Evolutionary conservation across 371 early-diverging fungal species (phyloP), one percentile per base, ranked within the genome.

Genomic region (Actinomucor elegans): DNA sequence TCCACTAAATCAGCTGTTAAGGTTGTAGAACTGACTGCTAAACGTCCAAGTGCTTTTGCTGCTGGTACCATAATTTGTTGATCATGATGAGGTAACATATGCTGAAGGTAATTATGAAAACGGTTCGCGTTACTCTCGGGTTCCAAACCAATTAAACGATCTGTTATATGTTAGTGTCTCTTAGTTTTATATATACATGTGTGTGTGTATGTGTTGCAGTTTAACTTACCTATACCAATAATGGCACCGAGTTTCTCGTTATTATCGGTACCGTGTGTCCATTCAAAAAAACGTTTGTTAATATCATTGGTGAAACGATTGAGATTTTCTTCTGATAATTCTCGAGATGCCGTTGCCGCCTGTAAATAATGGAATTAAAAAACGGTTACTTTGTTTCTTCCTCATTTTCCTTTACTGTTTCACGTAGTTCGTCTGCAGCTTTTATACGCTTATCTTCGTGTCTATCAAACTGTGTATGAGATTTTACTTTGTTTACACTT

Each of bases 51-150:
- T 4, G 93, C 91, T 59, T 86, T 85, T 12, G 94, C 80, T 10
- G 94, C 94, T 29, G 89, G 76, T 1, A 89, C 80, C 77, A 93
- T 91, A n/a, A 89, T 86, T 61, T 87, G 86, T 24, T 87, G 85
- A 66, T 94, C 94, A 47, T 67, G 80, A 50, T 91, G 87, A 0
- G 93, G 94, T 40, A 96, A 77, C 28, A 93, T 84, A 33, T 80
- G 83, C n/a, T 90, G 82, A 36, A 96, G 68, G 58, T 92, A 94
- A 63, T 92, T 93, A 20, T 92, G 88, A 57, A 91, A 94, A 31
- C 94, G 85, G 34, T 82, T 86, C n/a, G 92, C 86, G 67, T 90
- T 92, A 51, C 92, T 90, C 59, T 94, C 93, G 20, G 83, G 82
- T 51, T 93, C 93, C 26, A 93, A 79, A 29, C 91, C 94, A 48